These are phyloP conservation scores for Pyrenophora graminea DNA, from an alignment of 2,329 filamentous ascomycete genomes.

Conservation along the genomic window DNA sequence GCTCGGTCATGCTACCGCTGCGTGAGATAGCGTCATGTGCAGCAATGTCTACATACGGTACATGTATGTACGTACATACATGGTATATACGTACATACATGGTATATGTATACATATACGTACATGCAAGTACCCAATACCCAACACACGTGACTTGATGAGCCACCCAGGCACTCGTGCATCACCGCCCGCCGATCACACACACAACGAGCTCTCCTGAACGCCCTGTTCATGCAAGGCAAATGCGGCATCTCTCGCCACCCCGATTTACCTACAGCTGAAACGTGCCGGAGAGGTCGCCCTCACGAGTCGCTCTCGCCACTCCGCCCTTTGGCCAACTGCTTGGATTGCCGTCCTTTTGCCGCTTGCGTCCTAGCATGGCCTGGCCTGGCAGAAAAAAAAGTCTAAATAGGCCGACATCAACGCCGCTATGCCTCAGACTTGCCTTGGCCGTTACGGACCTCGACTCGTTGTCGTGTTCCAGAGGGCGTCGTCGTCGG, in stretches of 20 bases:
- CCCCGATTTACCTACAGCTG: constrained; percentile 7
- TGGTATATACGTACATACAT: too few species aligned
- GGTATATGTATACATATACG: too few species aligned
- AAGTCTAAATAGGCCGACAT: too few species aligned
- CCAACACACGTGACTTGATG: too few species aligned
- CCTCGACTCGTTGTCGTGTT: too few species aligned
- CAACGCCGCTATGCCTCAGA: neutral
- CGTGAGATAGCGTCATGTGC: too few species aligned
- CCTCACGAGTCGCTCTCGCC: too few species aligned
- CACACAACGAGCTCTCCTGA: constrained; percentile 4
- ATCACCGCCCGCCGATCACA: constrained; percentile 12
- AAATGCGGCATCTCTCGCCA: constrained; percentile 8
- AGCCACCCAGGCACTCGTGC: constrained; percentile 6
- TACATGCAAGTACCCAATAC: neutral
- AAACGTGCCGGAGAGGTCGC: constrained; percentile 3
- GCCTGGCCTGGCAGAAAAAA: neutral
- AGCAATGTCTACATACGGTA: too few species aligned
- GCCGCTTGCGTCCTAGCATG: constrained; percentile 2
- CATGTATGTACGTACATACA: too few species aligned
- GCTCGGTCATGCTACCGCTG: too few species aligned
- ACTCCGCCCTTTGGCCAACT: neutral
- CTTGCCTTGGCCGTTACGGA: neutral
- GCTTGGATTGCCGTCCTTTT: neutral
- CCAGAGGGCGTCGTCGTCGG: neutral
- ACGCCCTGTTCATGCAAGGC: constrained; percentile 14